Conservation (phyloP, 2,329 filamentous ascomycete genomes). For the Phyllachora maydis region DNA sequence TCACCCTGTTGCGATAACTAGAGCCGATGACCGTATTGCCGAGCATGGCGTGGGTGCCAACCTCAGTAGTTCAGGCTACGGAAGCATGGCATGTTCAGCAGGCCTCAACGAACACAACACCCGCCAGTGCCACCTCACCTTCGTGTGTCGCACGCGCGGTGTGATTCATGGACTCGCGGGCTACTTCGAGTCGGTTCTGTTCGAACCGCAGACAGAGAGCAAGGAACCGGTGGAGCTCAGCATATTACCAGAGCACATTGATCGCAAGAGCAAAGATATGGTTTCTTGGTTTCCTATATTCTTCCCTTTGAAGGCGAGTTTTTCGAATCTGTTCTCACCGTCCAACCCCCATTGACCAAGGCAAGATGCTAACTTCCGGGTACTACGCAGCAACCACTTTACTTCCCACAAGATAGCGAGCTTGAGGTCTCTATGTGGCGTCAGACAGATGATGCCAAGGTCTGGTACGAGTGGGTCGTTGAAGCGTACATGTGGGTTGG, state of each 20-base stretch:
- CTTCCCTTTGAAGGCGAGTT: conserved; percentile 74
- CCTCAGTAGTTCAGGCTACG: conserved; percentile 42
- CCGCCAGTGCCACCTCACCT: conserved; percentile 57
- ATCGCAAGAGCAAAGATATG: conserved; percentile 88
- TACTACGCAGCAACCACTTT: conserved; percentile 50
- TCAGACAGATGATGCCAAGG: conserved; percentile 82
- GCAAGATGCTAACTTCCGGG: too few species aligned
- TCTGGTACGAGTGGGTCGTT: conserved; percentile 98
- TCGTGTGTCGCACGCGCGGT: conserved; percentile 58
- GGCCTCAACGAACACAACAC: conserved; percentile 84
- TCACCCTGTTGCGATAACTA: conserved; percentile 41
- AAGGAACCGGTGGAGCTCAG: conserved; percentile 59
- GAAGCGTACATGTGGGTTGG: conserved; percentile 57
- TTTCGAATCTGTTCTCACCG: neutral
- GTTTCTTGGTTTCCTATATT: conserved; percentile 99
- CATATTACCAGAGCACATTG: conserved; percentile 82
- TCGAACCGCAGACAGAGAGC: conserved; percentile 28
- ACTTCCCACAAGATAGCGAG: conserved; percentile 67
- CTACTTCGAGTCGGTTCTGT: conserved; percentile 94
- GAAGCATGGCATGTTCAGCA: conserved; percentile 53
- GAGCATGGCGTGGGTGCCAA: conserved; percentile 34
- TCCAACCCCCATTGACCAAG: neutral
- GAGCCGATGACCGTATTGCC: conserved; percentile 11
- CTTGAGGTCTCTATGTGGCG: conserved; percentile 89
- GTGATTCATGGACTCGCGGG: conserved; percentile 81